Percentiles rank a stretch among this genome's conserved stretches.
phyloP scores from a whole-genome alignment of 176 grass and related monocot genomes.

The Chloris gayana region DNA sequence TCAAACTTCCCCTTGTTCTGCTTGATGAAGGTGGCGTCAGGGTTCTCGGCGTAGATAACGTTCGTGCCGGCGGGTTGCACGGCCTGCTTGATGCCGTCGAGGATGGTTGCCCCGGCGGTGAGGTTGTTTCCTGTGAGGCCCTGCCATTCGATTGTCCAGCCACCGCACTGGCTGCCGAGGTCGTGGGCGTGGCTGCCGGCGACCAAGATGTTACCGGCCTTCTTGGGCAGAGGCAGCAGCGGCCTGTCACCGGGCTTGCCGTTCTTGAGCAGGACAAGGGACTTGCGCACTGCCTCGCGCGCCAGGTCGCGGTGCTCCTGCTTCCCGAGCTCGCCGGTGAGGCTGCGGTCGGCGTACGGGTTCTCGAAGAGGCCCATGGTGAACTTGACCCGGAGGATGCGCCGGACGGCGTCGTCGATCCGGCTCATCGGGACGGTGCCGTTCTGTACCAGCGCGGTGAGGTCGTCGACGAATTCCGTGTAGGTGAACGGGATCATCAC shows the following conservation, averaged over 20 bases:
- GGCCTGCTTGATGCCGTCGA: conserved; percentile 57
- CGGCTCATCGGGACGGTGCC: conserved; percentile 70
- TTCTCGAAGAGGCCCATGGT: conserved; percentile 72
- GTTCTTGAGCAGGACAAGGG: conserved; percentile 75
- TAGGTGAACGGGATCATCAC: conserved; percentile 68
- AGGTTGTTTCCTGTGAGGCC: conserved; percentile 47
- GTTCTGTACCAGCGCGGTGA: conserved; percentile 56
- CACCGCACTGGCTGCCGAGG: conserved; percentile 72
- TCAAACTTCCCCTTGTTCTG: conserved; percentile 45
- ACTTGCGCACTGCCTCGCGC: conserved; percentile 71
- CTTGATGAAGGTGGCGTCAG: conserved; percentile 26
- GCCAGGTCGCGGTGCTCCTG: conserved; percentile 71
- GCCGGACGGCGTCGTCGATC: conserved; percentile 66
- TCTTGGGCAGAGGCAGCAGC: conserved; percentile 57
- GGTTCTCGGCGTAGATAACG: conserved; percentile 65
- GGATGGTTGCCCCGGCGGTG: conserved; percentile 70
- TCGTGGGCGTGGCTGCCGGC: conserved; percentile 67
- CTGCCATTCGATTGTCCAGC: conserved; percentile 80
- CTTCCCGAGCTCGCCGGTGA: conserved; percentile 56
- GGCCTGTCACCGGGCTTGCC: conserved; percentile 42
- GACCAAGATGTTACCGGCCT: conserved; percentile 58
- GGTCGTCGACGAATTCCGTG: conserved; percentile 56
- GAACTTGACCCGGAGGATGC: conserved; percentile 80
- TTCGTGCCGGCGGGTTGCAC: conserved; percentile 51
- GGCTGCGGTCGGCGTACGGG: conserved; percentile 52